Base-by-base conservation (phyloP, 2,329 filamentous ascomycete genomes). In the Aspergillus calidoustus region DNA sequence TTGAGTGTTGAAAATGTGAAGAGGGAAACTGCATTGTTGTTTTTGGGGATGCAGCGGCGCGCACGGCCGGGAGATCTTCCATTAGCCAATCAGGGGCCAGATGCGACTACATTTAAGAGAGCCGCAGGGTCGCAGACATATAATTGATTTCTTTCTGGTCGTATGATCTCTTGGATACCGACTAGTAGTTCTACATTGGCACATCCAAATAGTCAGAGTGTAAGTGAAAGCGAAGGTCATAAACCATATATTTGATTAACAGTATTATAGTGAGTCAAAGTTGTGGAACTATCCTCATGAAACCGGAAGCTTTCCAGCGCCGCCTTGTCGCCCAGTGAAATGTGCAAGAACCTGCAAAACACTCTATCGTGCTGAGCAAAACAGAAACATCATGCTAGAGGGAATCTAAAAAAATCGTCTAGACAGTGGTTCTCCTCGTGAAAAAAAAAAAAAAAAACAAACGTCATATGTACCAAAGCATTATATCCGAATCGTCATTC, bases 321-420 rank as follows among this genome's bases (percentile, higher is more conserved):
- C 60, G 50, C 57, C 63, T 60, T 51, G 15, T 44, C 59, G 52
- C 51, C 41, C 61, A 65, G 58, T 55, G 51, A 57, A 52, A 55
- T 31, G 9, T 44, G 41, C 22, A 23, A 43, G 7, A 49, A 55
- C 11, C 8, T 50, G 48, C 55, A 57, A 43, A 57, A 52, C 55
- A 65, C 64, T 72, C 69, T 71, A 74, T 71, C 62, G 59, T 66
- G 63, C 63, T 62, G 59, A 61, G 62, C 62, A 64, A 52, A 58
- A 58, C 65, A 58, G 64, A 65, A 71, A 62, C 60, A 55, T 65
- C 69, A 72, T 70, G 69, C 68, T 71, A 56, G 66, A 69, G 72
- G 73, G 73, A 74, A 75, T 74, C 72, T 73, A 73, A 66, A 64
- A 66, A 64, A 70, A 69, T 69, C 71, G 69, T 75, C 71, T 75